These are phyloP conservation scores for Drechslera avenae DNA, from an alignment of 2,329 filamentous ascomycete genomes.

Conservation along the genomic window DNA sequence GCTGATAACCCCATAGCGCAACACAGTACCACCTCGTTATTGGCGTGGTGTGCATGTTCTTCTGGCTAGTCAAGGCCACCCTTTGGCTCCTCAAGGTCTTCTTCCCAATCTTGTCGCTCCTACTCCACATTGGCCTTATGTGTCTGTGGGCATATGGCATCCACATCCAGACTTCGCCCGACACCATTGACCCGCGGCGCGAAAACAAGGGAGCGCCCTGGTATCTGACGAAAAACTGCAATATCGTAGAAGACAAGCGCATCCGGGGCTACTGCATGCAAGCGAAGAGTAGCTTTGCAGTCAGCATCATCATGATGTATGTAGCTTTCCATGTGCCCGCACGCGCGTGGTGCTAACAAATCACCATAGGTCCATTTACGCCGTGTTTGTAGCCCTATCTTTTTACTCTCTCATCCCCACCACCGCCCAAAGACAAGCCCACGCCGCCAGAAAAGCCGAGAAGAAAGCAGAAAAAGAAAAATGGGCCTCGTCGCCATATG, in stretches of 20 bases:
- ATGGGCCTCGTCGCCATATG: slow-evolving; percentile 34
- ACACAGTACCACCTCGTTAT: slow-evolving; percentile 79
- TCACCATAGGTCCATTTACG: slow-evolving; percentile 61
- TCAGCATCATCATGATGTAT: slow-evolving; percentile 71
- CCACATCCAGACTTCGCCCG: slow-evolving; percentile 74
- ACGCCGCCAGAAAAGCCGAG: slow-evolving; percentile 35
- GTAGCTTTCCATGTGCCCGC: slow-evolving; percentile 38
- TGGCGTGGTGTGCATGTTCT: slow-evolving; percentile 75
- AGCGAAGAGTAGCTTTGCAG: slow-evolving; percentile 70
- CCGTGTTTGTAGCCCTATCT: slow-evolving; percentile 63
- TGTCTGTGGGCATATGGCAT: slow-evolving; percentile 69
- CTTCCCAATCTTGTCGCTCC: slow-evolving; percentile 66
- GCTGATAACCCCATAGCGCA: slow-evolving; percentile 56
- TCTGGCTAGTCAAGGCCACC: slow-evolving; percentile 72
- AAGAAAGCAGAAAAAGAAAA: slow-evolving; percentile 47
- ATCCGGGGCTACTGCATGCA: slow-evolving; percentile 65
- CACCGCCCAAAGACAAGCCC: slow-evolving; percentile 25
- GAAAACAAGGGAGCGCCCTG: slow-evolving; percentile 68
- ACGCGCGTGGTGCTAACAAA: slow-evolving; percentile 4
- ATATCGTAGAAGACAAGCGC: slow-evolving; percentile 61
- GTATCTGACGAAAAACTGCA: slow-evolving; percentile 76
- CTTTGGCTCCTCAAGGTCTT: slow-evolving; percentile 73
- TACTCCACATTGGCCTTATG: slow-evolving; percentile 63
- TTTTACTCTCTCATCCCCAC: slow-evolving; percentile 61
- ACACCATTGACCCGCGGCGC: slow-evolving; percentile 69